Evolutionary conservation across 2,329 filamentous ascomycete genomes (phyloP), one percentile per base, ranked within the genome.

Genomic region (Cercospora canescens): DNA sequence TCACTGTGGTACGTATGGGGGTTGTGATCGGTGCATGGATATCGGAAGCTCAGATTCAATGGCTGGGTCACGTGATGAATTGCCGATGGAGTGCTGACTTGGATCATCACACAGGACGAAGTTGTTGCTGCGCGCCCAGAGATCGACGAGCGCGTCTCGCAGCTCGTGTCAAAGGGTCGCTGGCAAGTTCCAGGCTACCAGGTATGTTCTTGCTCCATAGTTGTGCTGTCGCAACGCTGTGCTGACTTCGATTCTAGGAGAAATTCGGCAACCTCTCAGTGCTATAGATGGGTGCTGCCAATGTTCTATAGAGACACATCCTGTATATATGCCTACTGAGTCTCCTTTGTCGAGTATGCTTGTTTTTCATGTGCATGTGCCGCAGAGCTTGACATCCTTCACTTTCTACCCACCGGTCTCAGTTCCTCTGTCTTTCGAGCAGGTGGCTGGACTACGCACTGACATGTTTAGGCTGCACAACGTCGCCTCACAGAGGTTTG

Each of bases 171-270:
- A 82, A 97, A 96, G 90, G 94, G 94, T 81, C 92, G 93, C 89
- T 99, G 95, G 95, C 88, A 90, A 85, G 94, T 97, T 79, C 94
- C 95, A 71, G 95, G 95, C 80, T 99, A 99, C 91, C 97, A 97
- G 93, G 94, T 94, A 85, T 76, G 90, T 82, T 60, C n/a, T 12
- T 16, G 35, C 26, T 52, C 50, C 9, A 18, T 48, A 26, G 54
- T 24, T 6, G 11, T 24, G 41, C 7, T 26, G 12, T 12, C 7
- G 26, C 58, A 3, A 14, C 45, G 41, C 52, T 24, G 24, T 57
- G n/a, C 60, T 68, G 52, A 65, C 52, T 5, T 58, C 45, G 34
- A 56, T 55, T 77, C 73, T 77, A 98, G 94, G 95, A 99, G 89
- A 96, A 94, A 88, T 99, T 98, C 83, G 95, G 95, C 86, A 94